Percentiles rank a stretch among this genome's conserved stretches.
Conservation (phyloP, 2,329 filamentous ascomycete genomes). For the Clathrospora elynae region DNA sequence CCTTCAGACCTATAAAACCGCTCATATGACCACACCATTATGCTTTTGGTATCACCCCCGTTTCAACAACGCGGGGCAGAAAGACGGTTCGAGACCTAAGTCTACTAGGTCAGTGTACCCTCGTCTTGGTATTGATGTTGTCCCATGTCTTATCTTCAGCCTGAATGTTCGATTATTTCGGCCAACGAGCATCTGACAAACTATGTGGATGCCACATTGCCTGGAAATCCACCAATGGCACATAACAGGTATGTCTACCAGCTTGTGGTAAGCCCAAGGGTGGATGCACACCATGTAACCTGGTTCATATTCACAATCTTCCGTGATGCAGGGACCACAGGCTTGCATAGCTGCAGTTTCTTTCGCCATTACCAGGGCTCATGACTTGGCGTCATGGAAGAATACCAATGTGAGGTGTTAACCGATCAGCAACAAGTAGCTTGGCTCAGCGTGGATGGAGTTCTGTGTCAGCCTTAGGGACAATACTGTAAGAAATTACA, state of each 20-base stretch:
- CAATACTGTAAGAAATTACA: no score
- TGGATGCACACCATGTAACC: not conserved
- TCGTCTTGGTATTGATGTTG: conserved; percentile 3
- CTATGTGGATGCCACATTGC: not conserved
- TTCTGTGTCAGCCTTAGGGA: no score
- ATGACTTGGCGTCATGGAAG: not conserved
- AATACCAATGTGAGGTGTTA: not conserved
- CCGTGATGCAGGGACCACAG: not conserved
- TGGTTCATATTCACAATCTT: not conserved
- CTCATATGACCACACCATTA: conserved; percentile 1
- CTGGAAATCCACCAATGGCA: conserved; percentile 1
- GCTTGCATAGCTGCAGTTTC: not conserved
- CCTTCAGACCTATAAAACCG: not conserved
- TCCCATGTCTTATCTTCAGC: conserved; percentile 19
- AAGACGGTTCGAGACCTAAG: not conserved
- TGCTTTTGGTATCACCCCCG: conserved; percentile 1
- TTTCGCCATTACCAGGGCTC: no score
- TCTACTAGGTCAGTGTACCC: conserved; percentile 1
- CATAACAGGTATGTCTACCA: not conserved
- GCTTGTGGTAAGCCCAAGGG: not conserved
- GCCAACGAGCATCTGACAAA: conserved; percentile 4
- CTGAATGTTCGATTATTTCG: conserved; percentile 13
- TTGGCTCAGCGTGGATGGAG: not conserved
- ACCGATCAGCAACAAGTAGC: conserved; percentile 3
- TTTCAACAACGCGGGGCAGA: conserved; percentile 3